Evolutionary conservation across 768 basidiomycete genomes (phyloP).

Genomic region (Auricularia cornea): DNA sequence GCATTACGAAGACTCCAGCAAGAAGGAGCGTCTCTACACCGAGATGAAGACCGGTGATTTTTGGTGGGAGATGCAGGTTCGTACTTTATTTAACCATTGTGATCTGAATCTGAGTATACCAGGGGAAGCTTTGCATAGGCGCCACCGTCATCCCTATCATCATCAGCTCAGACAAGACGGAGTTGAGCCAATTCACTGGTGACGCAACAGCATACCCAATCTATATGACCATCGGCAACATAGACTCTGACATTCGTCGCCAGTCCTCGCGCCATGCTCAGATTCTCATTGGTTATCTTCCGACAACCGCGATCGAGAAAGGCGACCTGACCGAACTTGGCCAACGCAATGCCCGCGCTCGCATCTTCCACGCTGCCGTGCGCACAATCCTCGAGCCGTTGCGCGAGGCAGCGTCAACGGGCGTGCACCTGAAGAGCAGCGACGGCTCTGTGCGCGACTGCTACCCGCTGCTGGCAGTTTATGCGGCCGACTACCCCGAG

Average conservation of each 20-base stretch:
- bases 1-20: not conserved
- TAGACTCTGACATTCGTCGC: not conserved
- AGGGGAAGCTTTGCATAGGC: not conserved
- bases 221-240: slow-evolving; percentile 4
- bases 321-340: not conserved
- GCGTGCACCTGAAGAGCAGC: not conserved
- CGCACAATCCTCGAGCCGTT: not conserved
- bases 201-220: slow-evolving; percentile 1
- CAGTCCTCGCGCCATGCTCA: slow-evolving; percentile 14
- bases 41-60: not conserved
- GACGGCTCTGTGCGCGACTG: not conserved
- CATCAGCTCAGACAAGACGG: slow-evolving; percentile 2
- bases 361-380: slow-evolving; percentile 4
- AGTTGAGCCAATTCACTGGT: slow-evolving; percentile 1
- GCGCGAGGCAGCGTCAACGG: not conserved
- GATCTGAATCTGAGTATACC: not conserved
- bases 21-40: not conserved
- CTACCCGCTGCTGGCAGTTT: slow-evolving; percentile 6
- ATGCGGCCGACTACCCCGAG: slow-evolving; percentile 9
- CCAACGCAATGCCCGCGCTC: not conserved
- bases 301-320: slow-evolving; percentile 2
- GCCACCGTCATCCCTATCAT: slow-evolving; percentile 3
- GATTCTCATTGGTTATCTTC: slow-evolving; percentile 20
- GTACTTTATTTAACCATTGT: not conserved
- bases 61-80: not conserved